Evolutionary conservation across 345 rosid species (phyloP).

Genomic region (Pistacia vera): DNA sequence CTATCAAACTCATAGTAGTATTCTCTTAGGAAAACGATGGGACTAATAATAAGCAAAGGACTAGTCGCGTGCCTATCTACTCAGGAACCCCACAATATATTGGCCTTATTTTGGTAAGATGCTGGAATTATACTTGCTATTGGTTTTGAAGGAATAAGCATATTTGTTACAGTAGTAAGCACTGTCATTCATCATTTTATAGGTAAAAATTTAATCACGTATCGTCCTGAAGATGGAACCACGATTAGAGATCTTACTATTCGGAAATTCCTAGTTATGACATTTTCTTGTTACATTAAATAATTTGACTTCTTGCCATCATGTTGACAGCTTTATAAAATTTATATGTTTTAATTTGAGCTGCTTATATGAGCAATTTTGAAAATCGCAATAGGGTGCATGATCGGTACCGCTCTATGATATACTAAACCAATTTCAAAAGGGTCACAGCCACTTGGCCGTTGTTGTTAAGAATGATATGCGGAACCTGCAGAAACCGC

Average conservation of each 20-base stretch:
- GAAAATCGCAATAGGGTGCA: conserved; percentile 47
- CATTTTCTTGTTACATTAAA: neutral
- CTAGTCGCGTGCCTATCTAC: conserved; percentile 75
- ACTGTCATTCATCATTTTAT: conserved; percentile 1
- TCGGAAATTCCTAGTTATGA: conserved; percentile 72
- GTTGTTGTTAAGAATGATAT: conserved; percentile 50
- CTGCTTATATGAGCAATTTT: neutral
- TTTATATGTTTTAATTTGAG: too few relatives aligned
- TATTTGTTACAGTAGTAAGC: neutral
- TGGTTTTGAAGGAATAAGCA: too few relatives aligned
- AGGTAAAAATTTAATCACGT: conserved; percentile 81
- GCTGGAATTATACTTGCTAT: neutral
- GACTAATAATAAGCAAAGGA: conserved; percentile 62
- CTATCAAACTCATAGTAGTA: neutral
- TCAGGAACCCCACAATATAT: conserved; percentile 52
- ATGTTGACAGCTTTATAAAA: neutral
- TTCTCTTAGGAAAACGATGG: conserved; percentile 54
- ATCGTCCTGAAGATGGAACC: conserved; percentile 53
- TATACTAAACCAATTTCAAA: conserved; percentile 68
- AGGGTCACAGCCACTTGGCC: conserved; percentile 85
- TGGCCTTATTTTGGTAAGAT: conserved; percentile 66
- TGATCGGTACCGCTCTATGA: conserved; percentile 70
- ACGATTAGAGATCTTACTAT: conserved; percentile 61
- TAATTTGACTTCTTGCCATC: neutral
- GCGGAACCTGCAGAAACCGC: conserved; percentile 32